These are phyloP conservation scores for Teunomyces lycoperdinae DNA, from an alignment of 805 yeast species.

Conservation along the genomic window DNA sequence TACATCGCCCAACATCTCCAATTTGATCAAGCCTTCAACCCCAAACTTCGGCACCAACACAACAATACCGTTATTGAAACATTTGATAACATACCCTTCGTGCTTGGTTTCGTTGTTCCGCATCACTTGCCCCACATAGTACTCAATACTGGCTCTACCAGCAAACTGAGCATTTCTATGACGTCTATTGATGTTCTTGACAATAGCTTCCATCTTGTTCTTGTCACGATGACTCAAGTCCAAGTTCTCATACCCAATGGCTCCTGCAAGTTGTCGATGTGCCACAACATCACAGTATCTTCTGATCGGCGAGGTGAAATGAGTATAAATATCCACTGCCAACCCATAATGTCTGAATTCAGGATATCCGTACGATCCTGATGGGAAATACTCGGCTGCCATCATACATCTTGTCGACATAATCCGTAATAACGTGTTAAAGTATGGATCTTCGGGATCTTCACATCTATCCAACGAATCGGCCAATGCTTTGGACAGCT, in stretches of 20 bases:
- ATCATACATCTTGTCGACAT: constrained; percentile 99
- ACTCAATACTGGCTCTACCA: constrained; percentile 96
- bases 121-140: constrained; percentile 97
- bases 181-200: constrained; percentile 84
- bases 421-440: constrained; percentile 89
- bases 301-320: constrained; percentile 97
- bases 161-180: constrained; percentile 99
- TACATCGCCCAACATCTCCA: constrained; percentile 70
- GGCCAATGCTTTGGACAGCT: constrained; percentile 86
- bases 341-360: constrained; percentile 96
- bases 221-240: constrained; percentile 84
- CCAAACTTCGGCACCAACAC: constrained; percentile 95
- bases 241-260: constrained; percentile 87
- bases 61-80: constrained; percentile 91
- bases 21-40: constrained; percentile 85
- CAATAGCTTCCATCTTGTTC: constrained; percentile 81
- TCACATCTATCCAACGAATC: constrained; percentile 87
- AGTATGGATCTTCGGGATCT: constrained; percentile 81
- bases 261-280: constrained; percentile 97
- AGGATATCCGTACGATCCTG: constrained; percentile 85
- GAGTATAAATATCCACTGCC: constrained; percentile 96
- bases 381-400: constrained; percentile 96
- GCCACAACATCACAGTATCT: constrained; percentile 98
- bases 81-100: constrained; percentile 89
- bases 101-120: constrained; percentile 75